These are phyloP conservation scores for Daldinia grandis DNA, from an alignment of 495 filamentous ascomycete species.

Conservation along the genomic window DNA sequence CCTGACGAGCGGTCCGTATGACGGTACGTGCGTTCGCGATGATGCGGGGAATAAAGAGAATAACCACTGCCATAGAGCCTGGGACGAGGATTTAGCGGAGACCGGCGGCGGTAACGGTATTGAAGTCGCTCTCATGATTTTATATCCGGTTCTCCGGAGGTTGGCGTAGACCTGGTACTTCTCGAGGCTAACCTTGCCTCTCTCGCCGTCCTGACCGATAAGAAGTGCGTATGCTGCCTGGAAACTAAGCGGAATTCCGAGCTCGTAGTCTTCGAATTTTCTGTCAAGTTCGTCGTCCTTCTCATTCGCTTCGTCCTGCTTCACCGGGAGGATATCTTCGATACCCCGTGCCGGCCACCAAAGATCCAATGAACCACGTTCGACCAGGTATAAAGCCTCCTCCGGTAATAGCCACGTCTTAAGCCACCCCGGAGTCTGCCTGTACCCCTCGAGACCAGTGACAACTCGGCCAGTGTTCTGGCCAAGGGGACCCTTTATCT, in stretches of 20 bases:
- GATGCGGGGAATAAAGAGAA: conserved; percentile 46
- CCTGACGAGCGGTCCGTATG: conserved; percentile 74
- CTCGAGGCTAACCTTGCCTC: conserved; percentile 73
- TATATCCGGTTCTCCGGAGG: conserved; percentile 84
- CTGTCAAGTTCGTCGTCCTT: conserved; percentile 27
- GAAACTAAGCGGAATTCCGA: conserved; percentile 82
- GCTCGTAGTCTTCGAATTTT: conserved; percentile 58
- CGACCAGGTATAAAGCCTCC: conserved; percentile 87
- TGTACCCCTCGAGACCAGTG: conserved; percentile 48
- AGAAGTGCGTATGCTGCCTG: conserved; percentile 88
- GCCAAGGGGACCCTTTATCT: conserved; percentile 52
- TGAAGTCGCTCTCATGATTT: conserved; percentile 71
- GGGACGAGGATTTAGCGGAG: conserved; percentile 10
- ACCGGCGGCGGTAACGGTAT: conserved; percentile 3
- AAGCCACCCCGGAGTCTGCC: conserved; percentile 57
- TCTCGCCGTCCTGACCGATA: conserved; percentile 67
- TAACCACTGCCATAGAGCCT: conserved; percentile 54
- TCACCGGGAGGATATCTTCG: conserved; percentile 49
- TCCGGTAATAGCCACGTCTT: conserved; percentile 87
- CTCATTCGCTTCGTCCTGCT: conserved; percentile 33
- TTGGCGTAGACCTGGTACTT: conserved; percentile 86
- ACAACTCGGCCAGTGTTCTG: conserved; percentile 55
- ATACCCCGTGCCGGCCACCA: conserved; percentile 71
- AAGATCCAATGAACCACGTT: conserved; percentile 84
- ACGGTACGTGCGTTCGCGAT: conserved; percentile 14